Evolutionary conservation across 2,329 filamentous ascomycete genomes (phyloP), one percentile per base, ranked within the genome.

Genomic region (Sphaerostilbella broomeana): DNA sequence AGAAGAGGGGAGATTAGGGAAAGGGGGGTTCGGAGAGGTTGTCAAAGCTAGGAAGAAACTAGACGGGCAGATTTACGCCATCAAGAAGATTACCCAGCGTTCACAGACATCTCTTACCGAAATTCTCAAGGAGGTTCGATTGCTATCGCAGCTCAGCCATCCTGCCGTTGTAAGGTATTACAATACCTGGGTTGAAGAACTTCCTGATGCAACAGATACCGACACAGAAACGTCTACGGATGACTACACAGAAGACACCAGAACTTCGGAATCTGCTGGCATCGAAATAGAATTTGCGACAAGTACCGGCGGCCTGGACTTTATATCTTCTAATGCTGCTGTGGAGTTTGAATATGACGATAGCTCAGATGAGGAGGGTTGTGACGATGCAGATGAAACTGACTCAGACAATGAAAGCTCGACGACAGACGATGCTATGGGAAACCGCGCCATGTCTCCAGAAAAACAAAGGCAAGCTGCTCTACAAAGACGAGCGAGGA

Each of bases 21-120:
- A 90, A 58, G 92, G 92, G 29, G 92, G 90, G 0, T 98, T 95
- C 62, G 92, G 92, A 5, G 87, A 95, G 62, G 92, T 98, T 16
- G 87, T 97, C 40, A 94, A 95, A 59, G 90, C 90, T 3, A 78
- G 90, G 21, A 94, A 95, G 61, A 95, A 92, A 64, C 77, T 95
- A 4, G 92, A 97, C 57, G 86, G 86, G 1, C 85, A 89, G 42
- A 82, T 94, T 29, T 98, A 97, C 62, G 92, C 92, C 13, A 86
- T 98, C 57, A 98, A 98, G 61, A 95, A 97, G 59, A 92, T 98
- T 46, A 86, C 81, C 1, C 86, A 92, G 50, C 81, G 82, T 36
- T 86, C 86, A 1, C 76, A 84, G 18, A 74, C 81, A 43, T 86
- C 84, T 42, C 69, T 97, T 26, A 89, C 84, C 1, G 85, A 95